A percentile compares a stretch with the other conserved stretches of the same genome.
Conservation (phyloP, 352 stramenopile genomes). For the Pythium dissimile region DNA sequence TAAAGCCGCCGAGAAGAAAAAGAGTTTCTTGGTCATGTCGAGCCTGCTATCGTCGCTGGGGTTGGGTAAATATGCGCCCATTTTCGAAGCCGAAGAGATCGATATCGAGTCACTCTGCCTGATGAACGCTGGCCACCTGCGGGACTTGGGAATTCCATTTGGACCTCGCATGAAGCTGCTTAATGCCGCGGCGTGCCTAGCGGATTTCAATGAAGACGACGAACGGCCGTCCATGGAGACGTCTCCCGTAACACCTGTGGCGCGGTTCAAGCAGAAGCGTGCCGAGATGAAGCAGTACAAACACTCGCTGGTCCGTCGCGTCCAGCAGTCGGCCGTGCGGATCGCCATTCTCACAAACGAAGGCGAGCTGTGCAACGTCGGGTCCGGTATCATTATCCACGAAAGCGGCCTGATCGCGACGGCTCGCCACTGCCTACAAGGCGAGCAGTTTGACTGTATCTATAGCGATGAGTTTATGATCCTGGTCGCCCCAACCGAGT, state of each 20-base stretch:
- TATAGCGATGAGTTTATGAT: slow-evolving; percentile 89
- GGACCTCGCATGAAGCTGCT: slow-evolving; percentile 83
- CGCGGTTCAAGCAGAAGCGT: slow-evolving; percentile 73
- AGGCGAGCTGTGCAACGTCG: slow-evolving; percentile 82
- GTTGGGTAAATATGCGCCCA: slow-evolving; percentile 78
- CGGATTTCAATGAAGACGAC: slow-evolving; percentile 81
- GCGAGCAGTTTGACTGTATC: slow-evolving; percentile 85
- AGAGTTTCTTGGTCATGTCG: slow-evolving; percentile 86
- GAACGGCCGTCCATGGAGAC: slow-evolving; percentile 64
- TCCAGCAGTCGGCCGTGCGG: slow-evolving; percentile 82
- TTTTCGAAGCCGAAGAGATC: slow-evolving; percentile 88
- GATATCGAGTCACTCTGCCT: slow-evolving; percentile 84
- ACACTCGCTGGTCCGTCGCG: slow-evolving; percentile 75
- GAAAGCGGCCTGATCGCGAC: slow-evolving; percentile 77
- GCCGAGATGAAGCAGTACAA: slow-evolving; percentile 86
- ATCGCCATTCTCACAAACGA: slow-evolving; percentile 85
- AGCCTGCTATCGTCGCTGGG: slow-evolving; percentile 73
- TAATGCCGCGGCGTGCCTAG: slow-evolving; percentile 77
- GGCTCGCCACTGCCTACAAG: slow-evolving; percentile 73
- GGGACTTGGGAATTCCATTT: slow-evolving; percentile 80
- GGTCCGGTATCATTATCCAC: slow-evolving; percentile 84
- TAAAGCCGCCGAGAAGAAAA: slow-evolving; percentile 85
- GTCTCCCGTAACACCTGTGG: slow-evolving; percentile 63
- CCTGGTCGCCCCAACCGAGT: slow-evolving; percentile 78
- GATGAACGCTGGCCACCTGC: slow-evolving; percentile 83